These are phyloP conservation scores for Colletotrichum sp. DNA, from an alignment of 2,329 filamentous ascomycete species.

Conservation along the genomic window DNA sequence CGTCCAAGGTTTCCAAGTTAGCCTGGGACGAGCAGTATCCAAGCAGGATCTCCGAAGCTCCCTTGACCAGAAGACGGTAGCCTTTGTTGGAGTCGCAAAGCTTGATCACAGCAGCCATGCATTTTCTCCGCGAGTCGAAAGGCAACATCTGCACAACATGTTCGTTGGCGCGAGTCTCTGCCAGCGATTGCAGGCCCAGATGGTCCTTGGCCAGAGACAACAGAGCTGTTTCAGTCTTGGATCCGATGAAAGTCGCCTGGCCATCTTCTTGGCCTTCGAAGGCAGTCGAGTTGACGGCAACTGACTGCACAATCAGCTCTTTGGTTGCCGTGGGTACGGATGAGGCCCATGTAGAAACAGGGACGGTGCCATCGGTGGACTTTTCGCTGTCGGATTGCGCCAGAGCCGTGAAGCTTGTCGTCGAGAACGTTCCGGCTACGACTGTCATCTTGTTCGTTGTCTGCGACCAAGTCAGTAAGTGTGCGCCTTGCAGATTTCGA, in stretches of 20 bases:
- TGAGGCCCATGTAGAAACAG: constrained; percentile 25
- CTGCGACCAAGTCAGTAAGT: neutral
- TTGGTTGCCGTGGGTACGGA: constrained; percentile 29
- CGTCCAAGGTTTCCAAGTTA: constrained; percentile 20
- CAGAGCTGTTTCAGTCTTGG: constrained; percentile 62
- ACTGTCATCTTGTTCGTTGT: constrained; percentile 76
- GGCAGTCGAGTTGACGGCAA: constrained; percentile 63
- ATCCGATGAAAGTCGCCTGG: constrained; percentile 53
- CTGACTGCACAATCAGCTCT: constrained; percentile 43
- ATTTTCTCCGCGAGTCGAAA: constrained; percentile 61
- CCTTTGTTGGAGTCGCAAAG: constrained; percentile 40
- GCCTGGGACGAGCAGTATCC: constrained; percentile 42
- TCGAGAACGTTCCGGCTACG: constrained; percentile 67
- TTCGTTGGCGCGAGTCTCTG: constrained; percentile 51
- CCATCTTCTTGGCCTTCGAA: constrained; percentile 58
- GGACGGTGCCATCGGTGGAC: constrained; percentile 34
- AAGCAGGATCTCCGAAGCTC: constrained; percentile 62
- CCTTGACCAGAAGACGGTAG: constrained; percentile 59
- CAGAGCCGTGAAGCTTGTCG: constrained; percentile 35
- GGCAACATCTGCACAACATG: constrained; percentile 54
- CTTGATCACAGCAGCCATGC: constrained; percentile 62
- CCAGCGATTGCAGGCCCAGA: constrained; percentile 52
- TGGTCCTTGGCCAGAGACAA: constrained; percentile 55
- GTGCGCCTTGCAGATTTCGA: neutral
- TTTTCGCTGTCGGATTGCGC: constrained; percentile 67